Conservation (phyloP, 192 early-diverging fungal species). For the Podila minutissima region DNA sequence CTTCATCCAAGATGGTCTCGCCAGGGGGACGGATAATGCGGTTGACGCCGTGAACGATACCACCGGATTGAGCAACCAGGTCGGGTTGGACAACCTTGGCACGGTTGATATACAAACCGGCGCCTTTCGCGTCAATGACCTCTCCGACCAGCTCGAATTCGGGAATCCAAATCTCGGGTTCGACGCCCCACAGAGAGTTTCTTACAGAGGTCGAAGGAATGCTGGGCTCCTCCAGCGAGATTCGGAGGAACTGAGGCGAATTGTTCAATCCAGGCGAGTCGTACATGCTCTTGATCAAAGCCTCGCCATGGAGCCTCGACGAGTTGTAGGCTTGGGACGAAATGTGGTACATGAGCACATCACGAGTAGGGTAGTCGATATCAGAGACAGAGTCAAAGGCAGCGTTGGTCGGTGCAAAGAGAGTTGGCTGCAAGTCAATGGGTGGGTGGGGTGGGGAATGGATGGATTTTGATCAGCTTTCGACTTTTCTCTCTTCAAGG, state of each 20-base stretch:
- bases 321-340: slow-evolving; percentile 16
- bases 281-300: slow-evolving; percentile 18
- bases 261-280: slow-evolving; percentile 31
- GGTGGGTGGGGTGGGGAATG: too few relatives aligned
- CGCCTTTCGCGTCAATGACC: not conserved
- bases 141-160: not conserved
- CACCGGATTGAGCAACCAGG: slow-evolving; percentile 20
- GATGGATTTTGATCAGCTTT: not conserved
- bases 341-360: slow-evolving; percentile 44
- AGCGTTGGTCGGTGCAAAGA: slow-evolving; percentile 41
- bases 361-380: slow-evolving; percentile 20
- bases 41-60: slow-evolving; percentile 32
- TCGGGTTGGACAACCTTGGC: slow-evolving; percentile 23
- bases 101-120: slow-evolving; percentile 19
- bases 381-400: slow-evolving; percentile 39
- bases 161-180: slow-evolving; percentile 24
- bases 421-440: slow-evolving; percentile 10
- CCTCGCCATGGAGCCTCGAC: slow-evolving; percentile 4
- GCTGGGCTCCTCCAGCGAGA: slow-evolving; percentile 10
- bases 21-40: slow-evolving; percentile 30
- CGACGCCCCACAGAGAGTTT: slow-evolving; percentile 11
- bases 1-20: slow-evolving; percentile 29
- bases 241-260: slow-evolving; percentile 24
- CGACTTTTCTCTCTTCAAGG: too few relatives aligned
- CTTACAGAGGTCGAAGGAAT: slow-evolving; percentile 13